Conservation (phyloP, 225 moss, liverwort and hornwort species). For the Ulota crispa region DNA sequence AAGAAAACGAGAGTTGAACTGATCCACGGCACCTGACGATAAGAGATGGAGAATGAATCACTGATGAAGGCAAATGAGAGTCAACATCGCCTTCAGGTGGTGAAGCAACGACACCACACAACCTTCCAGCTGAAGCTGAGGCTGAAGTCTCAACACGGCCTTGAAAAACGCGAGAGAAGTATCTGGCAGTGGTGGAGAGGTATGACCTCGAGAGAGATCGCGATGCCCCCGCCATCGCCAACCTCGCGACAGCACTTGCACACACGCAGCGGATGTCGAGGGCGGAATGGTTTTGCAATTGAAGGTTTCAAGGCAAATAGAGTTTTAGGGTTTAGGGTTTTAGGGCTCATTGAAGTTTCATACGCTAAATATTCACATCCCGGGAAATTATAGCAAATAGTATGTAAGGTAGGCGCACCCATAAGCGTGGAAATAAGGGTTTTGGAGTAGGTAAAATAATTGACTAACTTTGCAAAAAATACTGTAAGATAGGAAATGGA, state of each 20-base stretch:
- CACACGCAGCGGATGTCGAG: neutral
- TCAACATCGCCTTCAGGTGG: neutral
- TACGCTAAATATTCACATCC: neutral
- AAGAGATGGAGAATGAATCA: neutral
- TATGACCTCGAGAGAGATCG: conserved; percentile 15
- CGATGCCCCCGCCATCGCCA: conserved; percentile 40
- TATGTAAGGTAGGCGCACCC: too few species aligned
- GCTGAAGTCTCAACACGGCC: neutral
- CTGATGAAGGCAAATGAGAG: neutral
- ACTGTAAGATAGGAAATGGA: too few species aligned
- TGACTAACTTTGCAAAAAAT: too few species aligned
- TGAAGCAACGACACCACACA: neutral
- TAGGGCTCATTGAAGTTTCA: neutral
- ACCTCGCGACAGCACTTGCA: neutral
- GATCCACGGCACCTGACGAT: conserved; percentile 26
- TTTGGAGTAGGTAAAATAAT: too few species aligned
- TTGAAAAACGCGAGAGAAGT: conserved; percentile 21
- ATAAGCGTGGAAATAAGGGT: too few species aligned
- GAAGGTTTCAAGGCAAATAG: neutral
- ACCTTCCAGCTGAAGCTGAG: neutral
- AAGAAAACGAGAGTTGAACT: neutral
- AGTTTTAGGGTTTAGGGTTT: conserved; percentile 23
- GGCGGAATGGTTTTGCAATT: neutral
- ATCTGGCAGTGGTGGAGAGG: conserved; percentile 14
- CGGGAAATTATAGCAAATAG: too few species aligned